Evolutionary conservation across 2,329 filamentous ascomycete genomes (phyloP).

Genomic region (Septoria petroselini): DNA sequence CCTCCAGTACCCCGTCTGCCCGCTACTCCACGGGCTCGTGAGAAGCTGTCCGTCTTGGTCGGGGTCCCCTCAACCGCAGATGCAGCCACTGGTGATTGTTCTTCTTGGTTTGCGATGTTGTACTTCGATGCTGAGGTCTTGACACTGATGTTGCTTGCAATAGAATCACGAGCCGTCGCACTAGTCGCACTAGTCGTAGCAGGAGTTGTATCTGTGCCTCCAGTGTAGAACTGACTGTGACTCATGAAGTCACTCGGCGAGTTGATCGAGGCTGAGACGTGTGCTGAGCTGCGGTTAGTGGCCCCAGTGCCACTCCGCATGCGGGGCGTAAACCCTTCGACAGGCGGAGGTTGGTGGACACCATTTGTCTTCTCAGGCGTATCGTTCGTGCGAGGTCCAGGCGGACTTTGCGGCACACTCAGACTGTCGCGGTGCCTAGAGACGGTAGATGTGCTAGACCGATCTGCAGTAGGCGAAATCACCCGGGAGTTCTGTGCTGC

Average conservation of each 20-base stretch:
- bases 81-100: slow-evolving; percentile 20
- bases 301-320: slow-evolving; percentile 26
- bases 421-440: slow-evolving; percentile 61
- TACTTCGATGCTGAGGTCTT: slow-evolving; percentile 21
- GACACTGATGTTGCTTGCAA: slow-evolving; percentile 16
- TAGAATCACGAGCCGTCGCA: slow-evolving; percentile 7
- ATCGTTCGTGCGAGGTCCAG: slow-evolving; percentile 23
- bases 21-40: slow-evolving; percentile 14
- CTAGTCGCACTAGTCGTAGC: slow-evolving; percentile 19
- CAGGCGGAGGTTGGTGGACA: slow-evolving; percentile 35
- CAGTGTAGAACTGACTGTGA: slow-evolving; percentile 30
- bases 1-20: slow-evolving; percentile 45
- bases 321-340: slow-evolving; percentile 25
- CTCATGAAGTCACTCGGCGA: slow-evolving; percentile 30
- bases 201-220: slow-evolving; percentile 28
- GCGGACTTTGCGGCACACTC: slow-evolving; percentile 69
- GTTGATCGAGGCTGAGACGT: slow-evolving; percentile 32
- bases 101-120: slow-evolving; percentile 17
- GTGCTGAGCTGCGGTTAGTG: slow-evolving; percentile 25
- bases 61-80: slow-evolving; percentile 21
- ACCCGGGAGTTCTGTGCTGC: slow-evolving; percentile 50
- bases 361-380: slow-evolving; percentile 27
- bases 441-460: slow-evolving; percentile 22
- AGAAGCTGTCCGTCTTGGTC: slow-evolving; percentile 26
- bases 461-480: slow-evolving; percentile 35